A percentile compares a stretch with the other conserved stretches of the same genome.
Evolutionary conservation across 129 eudicot genomes (phyloP).

Genomic region (Dittrichia graveolens): DNA sequence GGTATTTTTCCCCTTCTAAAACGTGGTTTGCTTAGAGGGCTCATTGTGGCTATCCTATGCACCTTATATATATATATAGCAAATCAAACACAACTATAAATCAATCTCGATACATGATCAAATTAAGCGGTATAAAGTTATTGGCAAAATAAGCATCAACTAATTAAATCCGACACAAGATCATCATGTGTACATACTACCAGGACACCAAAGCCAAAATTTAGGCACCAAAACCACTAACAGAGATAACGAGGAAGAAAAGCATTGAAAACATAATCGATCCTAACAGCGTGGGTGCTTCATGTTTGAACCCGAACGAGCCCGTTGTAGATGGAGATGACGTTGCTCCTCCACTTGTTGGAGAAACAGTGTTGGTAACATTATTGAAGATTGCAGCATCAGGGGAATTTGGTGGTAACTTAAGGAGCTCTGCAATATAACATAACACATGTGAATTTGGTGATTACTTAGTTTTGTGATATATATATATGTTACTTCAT

Average conservation of each 20-base stretch:
- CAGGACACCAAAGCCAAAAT: not conserved
- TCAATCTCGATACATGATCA: too few relatives aligned
- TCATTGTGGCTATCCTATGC: too few relatives aligned
- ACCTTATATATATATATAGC: too few relatives aligned
- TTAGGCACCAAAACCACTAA: slow-evolving; percentile 14
- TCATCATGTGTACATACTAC: not conserved
- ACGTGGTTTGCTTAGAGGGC: too few relatives aligned
- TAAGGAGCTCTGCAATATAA: slow-evolving; percentile 22
- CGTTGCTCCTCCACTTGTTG: slow-evolving; percentile 23
- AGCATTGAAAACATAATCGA: slow-evolving; percentile 1
- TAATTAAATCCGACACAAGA: too few relatives aligned
- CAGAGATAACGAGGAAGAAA: not conserved
- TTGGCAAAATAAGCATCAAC: too few relatives aligned
- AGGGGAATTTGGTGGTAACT: slow-evolving; percentile 38
- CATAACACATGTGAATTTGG: too few relatives aligned
- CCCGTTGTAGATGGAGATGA: slow-evolving; percentile 15
- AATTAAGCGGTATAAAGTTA: too few relatives aligned
- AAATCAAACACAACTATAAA: too few relatives aligned
- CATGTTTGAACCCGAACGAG: slow-evolving; percentile 28
- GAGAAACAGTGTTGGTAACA: slow-evolving; percentile 17
- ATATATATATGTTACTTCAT: too few relatives aligned
- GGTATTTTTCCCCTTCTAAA: too few relatives aligned
- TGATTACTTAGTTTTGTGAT: too few relatives aligned
- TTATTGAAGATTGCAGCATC: slow-evolving; percentile 39
- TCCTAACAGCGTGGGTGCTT: slow-evolving; percentile 4